Evolutionary conservation across 2,329 filamentous ascomycete genomes (phyloP).

Genomic region (Sporothrix humicola): DNA sequence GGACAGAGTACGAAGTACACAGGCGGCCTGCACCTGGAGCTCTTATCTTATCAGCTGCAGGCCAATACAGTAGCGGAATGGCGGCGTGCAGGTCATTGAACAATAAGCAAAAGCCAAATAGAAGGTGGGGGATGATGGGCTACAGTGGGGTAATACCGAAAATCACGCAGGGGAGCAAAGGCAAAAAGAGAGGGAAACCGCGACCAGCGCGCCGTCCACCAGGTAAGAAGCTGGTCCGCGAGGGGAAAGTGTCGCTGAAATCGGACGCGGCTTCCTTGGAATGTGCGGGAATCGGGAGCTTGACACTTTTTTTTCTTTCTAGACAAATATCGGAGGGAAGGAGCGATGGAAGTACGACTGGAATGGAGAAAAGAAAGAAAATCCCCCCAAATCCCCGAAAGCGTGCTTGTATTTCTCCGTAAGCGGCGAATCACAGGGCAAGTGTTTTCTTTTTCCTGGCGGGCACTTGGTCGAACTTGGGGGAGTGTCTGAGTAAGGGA

Average conservation of each 20-base stretch:
- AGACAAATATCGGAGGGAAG: not conserved
- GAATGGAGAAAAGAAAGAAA: constrained; percentile 5
- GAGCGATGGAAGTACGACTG: not conserved
- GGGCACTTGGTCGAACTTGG: not conserved
- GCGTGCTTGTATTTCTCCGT: not conserved
- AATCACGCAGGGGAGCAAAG: constrained; percentile 35
- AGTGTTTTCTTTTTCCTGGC: not conserved
- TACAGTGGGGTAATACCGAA: constrained; percentile 36
- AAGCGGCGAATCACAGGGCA: constrained; percentile 20
- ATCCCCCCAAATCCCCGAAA: not conserved
- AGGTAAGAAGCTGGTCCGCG: constrained; percentile 3
- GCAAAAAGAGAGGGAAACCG: constrained; percentile 30
- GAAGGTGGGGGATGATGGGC: constrained; percentile 31
- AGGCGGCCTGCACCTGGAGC: constrained; percentile 1
- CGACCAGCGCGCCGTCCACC: not conserved
- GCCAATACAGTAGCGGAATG: not conserved
- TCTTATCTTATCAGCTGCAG: constrained; percentile 45
- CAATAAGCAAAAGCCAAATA: no score
- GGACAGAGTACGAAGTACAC: not conserved
- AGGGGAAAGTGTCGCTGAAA: constrained; percentile 37
- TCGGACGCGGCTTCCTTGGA: constrained; percentile 19
- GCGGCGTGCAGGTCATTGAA: not conserved
- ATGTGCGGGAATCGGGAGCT: constrained; percentile 1
- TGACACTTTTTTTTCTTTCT: not conserved
- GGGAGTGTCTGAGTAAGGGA: constrained; percentile 22